Base-by-base conservation (phyloP, 352 stramenopile species). In the Hyphochytrium catenoides region DNA sequence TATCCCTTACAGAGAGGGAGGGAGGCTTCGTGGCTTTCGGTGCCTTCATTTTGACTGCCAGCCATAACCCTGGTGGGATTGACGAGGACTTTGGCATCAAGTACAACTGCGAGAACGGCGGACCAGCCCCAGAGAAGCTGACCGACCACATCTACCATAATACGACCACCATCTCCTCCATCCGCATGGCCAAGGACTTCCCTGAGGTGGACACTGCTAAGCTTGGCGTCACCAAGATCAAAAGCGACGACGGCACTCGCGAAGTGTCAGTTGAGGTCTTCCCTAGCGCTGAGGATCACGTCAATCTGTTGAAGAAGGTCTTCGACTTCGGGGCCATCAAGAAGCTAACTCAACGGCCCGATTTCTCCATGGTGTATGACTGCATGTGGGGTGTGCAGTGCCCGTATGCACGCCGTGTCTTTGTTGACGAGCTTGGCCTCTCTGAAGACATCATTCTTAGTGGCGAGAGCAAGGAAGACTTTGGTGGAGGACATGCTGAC, bases 41-140 rank as follows among this genome's bases (percentile, higher is more conserved):
- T 39, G 91, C 73, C 8, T 95, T 99, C 48, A 93, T 99, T 33
- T 48, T 98, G 34, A 96, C 87, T 15, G 90, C 91, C 3, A 93
- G 71, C 57, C 91, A 98, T 69, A 98, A 99, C 66, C 90, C 91
- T 24, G 91, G 90, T 52, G 91, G 90, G 23, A 83, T 85, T 31
- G 75, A 94, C 41, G 87, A 95, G 54, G 90, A 98, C 61, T 98
- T 97, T 52, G 93, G 92, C 35, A 93, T 96, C 48, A 96, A 96
- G 56, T 98, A 96, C 71, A 99, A 99, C 62, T 87, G 54, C 35
- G 75, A 89, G 50, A 97, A 98, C 66, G 91, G 91, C 36, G 86
- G 91, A 24, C 90, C 90, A 3, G 90, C 89, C 14, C 77, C 81
- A 4, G 90, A 98, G 59, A 83, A 90, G 46, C 67, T 98, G 35